Evolutionary conservation across 1,284 basidiomycete genomes (phyloP), one percentile per base, ranked within the genome.

Genomic region (Papiliotrema laurentii): DNA sequence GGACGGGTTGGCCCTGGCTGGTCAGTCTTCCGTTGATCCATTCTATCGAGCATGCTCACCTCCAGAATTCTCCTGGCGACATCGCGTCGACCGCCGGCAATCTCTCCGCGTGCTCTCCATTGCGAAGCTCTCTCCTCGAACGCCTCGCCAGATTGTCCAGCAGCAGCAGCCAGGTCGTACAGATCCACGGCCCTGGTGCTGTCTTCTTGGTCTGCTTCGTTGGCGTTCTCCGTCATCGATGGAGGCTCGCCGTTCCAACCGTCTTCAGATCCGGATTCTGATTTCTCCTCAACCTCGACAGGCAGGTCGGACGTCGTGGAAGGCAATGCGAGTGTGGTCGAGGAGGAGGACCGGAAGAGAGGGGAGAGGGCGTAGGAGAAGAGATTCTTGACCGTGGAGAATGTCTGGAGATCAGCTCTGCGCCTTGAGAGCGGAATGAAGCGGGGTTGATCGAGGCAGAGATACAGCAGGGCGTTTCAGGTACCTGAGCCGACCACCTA

Each of bases 231-330:
- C 61, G 67, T 67, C 4, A 14, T 37, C 0, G 36, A 38, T 0
- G 66, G 65, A 3, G 58, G 51, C 25, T 57, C 49, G 6, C 68
- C 69, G 40, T 64, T 58, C 68, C 68, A 72, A 18, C 55, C 57
- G 44, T 72, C 69, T 40, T 72, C 68, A 31, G 63, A 65, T 2
- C 68, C 69, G 13, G 67, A 68, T 28, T 67, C 61, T 0, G 68
- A 69, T 19, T 42, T 49, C 34, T 56, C 52, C 22, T 66, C 62
- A 18, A 43, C 43, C 26, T 57, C 52, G 5, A 49, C 41, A 2
- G 43, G 43, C 6, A 53, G 16, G 26, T 48, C 49, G 11, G 34
- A 21, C 6, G 45, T 50, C 14, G 53, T 60, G 39, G 47, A 47
- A 9, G 64, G 63, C 9, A 66, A 52, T 3, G 50, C 25, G 13